Evolutionary conservation across 176 grass and related monocot species (phyloP).

Genomic region (Puya raimondii): DNA sequence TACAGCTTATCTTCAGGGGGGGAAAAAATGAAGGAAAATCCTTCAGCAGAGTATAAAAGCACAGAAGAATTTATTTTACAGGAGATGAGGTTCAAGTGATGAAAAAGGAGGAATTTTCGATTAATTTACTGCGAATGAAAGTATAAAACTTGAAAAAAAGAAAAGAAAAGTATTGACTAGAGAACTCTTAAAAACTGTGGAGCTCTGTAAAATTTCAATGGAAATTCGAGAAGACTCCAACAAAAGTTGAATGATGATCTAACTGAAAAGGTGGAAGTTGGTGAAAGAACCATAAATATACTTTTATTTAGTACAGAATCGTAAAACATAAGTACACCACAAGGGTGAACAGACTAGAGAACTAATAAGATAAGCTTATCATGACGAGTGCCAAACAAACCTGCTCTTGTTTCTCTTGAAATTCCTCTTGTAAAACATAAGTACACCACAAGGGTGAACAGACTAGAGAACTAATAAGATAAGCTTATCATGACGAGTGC

Average conservation of each 20-base stretch:
- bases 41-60: neutral
- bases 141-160: neutral
- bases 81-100: neutral
- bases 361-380: neutral
- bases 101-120: neutral
- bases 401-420: constrained; percentile 82
- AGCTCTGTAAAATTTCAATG: neutral
- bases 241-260: neutral
- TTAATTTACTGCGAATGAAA: neutral
- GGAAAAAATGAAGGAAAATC: neutral
- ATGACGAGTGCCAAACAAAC: constrained; percentile 18
- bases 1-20: too few relatives aligned
- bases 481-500: neutral
- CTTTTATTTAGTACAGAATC: too few relatives aligned
- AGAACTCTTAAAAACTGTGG: neutral
- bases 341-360: neutral
- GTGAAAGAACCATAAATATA: too few relatives aligned
- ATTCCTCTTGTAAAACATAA: too few relatives aligned
- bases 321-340: too few relatives aligned
- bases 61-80: neutral
- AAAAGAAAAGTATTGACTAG: neutral
- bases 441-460: too few relatives aligned
- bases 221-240: neutral
- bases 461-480: neutral
- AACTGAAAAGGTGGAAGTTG: neutral